Evolutionary conservation across 2,329 filamentous ascomycete species (phyloP), one percentile per base, ranked within the genome.

Genomic region (Alternaria hordeiaustralica): DNA sequence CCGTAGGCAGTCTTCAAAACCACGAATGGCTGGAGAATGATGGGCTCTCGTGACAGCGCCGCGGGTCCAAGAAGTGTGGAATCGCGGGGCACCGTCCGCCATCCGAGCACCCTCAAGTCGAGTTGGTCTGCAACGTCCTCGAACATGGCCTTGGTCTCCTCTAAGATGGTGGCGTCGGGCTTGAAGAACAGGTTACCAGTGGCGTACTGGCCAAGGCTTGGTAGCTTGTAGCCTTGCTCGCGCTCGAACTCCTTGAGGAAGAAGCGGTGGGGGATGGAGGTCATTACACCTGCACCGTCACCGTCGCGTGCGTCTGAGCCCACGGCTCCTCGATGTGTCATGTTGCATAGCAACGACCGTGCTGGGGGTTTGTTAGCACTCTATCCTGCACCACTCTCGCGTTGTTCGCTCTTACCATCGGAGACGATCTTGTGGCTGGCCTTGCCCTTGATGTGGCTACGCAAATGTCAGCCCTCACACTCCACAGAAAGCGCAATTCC

Each of bases 101-200:
- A 99, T 79, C 96, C 96, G 75, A 99, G 85, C 68, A 97, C 93
- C 75, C 95, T 90, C 79, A 99, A 86, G 71, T 93, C 94, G 75
- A 98, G 85, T 68, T 90, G 90, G 80, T 93, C 90, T 80, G 95
- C 94, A 84, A 96, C 91, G 80, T 97, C 92, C 88, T 97, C 94
- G 85, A 99, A 96, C 80, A 92, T 92, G 82, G 89, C 88, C 83
- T 96, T 94, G 73, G 94, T 97, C 83, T 96, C 92, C 77, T 94
- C 91, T 79, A 97, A 84, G 71, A 92, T 91, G 83, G 97, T 92
- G 78, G 92, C 88, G 79, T 97, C 94, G 71, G 95, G 96, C 87
- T 97, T 98, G 87, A 99, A 97, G 85, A 99, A 99, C 76, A 99
- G 83, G 83, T 99, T 99, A 75, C 95, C 95, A 75, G 94, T 94